Base-by-base conservation (phyloP, 78 protist species). In the Pirum gemmata region DNA sequence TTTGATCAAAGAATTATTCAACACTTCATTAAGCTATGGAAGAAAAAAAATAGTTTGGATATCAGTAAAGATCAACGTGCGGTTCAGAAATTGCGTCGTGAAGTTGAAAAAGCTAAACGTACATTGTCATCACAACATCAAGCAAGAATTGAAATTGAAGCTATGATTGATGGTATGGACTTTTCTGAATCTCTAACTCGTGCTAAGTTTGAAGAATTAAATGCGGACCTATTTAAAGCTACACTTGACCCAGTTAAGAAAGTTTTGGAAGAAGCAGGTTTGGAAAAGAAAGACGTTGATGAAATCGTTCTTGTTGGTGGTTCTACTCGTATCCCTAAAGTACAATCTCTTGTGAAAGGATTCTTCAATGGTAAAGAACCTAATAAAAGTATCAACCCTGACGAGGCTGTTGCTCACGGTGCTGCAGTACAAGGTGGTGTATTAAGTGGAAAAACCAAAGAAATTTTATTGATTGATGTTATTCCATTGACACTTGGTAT, bases 341-440 rank as follows among this genome's bases (percentile, higher is more conserved):
- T 98, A 26, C 98, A 94, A 92, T 93, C 91, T 89, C 92, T 98
- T 38, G 83, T 97, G 75, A 90, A 92, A 90, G 98, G 98, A 89
- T 96, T 92, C 90, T 98, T 98, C 95, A 91, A 96, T 91, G 99
- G 99, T 40, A 96, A 95, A 94, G 99, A 98, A 90, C 98, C 95
- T n/a, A 40, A 61, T 86, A 89, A 89, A 80, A 97, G 98, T 61
- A 94, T 98, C 93, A 95, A 97, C 94, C 99, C 99, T 89, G 99
- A 99, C 78, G 99, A 98, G 93, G 99, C 99, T 40, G 99, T 98
- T 0, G 99, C 99, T 51, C 93, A 90, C 79, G 97, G 99, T 37
- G 99, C 99, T 0, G 99, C 99, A 41, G 97, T 97, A 2, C 99
- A 98, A 92, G 99, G 96, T n/a, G 98, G 96, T n/a, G 91, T 97